phyloP scores from a whole-genome alignment of 768 basidiomycete species.

The Tephrocybe rancida region DNA sequence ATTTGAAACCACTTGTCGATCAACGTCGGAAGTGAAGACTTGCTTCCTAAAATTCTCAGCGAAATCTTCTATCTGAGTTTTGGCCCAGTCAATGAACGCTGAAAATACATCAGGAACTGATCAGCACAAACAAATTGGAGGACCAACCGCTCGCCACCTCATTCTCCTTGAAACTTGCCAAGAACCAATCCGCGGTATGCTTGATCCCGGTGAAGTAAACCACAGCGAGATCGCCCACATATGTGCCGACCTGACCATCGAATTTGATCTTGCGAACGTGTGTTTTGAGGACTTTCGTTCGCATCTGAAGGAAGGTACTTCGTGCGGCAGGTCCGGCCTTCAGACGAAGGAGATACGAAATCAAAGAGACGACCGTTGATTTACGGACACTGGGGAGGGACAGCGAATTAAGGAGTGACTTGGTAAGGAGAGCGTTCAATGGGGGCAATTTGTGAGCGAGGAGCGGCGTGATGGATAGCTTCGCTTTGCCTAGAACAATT shows the following conservation, averaged over 20 bases:
- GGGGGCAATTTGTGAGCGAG: constrained; percentile 62
- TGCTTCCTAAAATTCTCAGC: constrained; percentile 88
- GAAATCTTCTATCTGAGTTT: constrained; percentile 79
- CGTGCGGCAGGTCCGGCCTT: constrained; percentile 80
- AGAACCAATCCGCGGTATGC: constrained; percentile 97
- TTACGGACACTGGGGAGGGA: constrained; percentile 78
- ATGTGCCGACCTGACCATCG: constrained; percentile 85
- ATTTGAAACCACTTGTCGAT: constrained; percentile 71
- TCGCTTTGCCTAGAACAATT: constrained; percentile 53
- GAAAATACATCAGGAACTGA: neutral
- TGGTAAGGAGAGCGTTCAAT: constrained; percentile 67
- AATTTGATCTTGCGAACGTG: constrained; percentile 88
- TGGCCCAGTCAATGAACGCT: constrained; percentile 97
- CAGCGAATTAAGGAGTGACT: constrained; percentile 74
- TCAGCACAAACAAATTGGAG: neutral
- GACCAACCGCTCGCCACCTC: constrained; percentile 87
- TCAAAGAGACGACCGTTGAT: constrained; percentile 67
- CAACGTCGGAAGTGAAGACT: constrained; percentile 84
- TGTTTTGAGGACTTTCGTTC: constrained; percentile 71
- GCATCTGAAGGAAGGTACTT: constrained; percentile 78
- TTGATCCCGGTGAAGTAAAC: constrained; percentile 95
- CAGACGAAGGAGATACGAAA: constrained; percentile 73
- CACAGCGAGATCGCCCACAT: constrained; percentile 84
- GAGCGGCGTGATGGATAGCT: constrained; percentile 54
- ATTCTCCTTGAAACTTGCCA: constrained; percentile 94